A percentile compares a stretch with the other conserved stretches of the same genome.
These are phyloP conservation scores for Chlorophyllum brunneum DNA, from an alignment of 768 basidiomycete genomes.

Conservation along the genomic window DNA sequence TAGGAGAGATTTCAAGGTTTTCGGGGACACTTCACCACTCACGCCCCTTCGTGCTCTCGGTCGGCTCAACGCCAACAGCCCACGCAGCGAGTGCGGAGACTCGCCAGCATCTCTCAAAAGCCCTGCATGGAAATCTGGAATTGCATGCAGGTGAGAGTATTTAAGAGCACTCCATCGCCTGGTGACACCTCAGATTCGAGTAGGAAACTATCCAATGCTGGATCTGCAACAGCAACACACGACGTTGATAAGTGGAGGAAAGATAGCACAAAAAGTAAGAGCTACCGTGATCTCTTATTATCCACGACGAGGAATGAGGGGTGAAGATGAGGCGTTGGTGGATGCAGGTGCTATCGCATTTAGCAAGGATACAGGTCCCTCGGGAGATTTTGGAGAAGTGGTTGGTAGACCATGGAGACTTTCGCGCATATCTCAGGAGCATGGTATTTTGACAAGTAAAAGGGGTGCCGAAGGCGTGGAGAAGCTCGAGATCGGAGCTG, in stretches of 20 bases:
- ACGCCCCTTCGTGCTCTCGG: constrained; percentile 64
- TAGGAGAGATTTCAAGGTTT: constrained; percentile 40
- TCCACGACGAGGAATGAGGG: constrained; percentile 57
- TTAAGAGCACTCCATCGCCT: background rate
- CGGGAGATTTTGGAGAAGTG: constrained; percentile 68
- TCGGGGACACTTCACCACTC: constrained; percentile 28
- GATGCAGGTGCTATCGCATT: constrained; percentile 86
- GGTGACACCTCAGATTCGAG: background rate
- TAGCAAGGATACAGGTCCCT: constrained; percentile 81
- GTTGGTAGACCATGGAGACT: constrained; percentile 62
- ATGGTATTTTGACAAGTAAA: constrained; percentile 59
- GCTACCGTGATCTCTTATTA: constrained; percentile 80
- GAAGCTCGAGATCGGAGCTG: constrained; percentile 50
- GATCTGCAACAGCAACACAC: constrained; percentile 86
- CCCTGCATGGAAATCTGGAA: constrained; percentile 63
- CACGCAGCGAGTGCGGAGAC: constrained; percentile 64
- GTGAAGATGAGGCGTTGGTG: constrained; percentile 69
- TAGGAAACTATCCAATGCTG: constrained; percentile 78
- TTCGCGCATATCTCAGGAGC: constrained; percentile 71
- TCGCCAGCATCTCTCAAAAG: constrained; percentile 36
- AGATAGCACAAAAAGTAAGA: constrained; percentile 65
- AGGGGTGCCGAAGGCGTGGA: constrained; percentile 18
- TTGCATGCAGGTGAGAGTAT: constrained; percentile 61
- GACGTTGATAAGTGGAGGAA: constrained; percentile 47
- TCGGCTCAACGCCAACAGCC: constrained; percentile 87